These are phyloP conservation scores for Nannochloris sp. DNA, from an alignment of 139 green algal species.

Conservation along the genomic window DNA sequence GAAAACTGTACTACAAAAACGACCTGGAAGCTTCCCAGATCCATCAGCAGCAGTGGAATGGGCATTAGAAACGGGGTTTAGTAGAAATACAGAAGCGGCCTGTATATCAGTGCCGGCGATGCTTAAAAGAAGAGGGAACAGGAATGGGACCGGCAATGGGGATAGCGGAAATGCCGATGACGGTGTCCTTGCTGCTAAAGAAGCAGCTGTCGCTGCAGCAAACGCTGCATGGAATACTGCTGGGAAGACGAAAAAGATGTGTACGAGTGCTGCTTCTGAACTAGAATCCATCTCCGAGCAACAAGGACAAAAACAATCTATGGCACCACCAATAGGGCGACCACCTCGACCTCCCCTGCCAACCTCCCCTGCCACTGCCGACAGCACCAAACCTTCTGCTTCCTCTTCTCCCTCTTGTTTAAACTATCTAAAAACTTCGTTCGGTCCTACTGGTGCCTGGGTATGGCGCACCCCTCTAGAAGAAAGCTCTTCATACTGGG, in stretches of 20 bases:
- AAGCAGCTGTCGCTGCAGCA: neutral
- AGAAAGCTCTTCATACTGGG: conserved; percentile 62
- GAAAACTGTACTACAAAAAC: conserved; percentile 46
- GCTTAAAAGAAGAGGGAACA: conserved; percentile 21
- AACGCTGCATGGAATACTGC: neutral
- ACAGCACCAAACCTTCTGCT: no score
- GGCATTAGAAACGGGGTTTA: conserved; percentile 43
- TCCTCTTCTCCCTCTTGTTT: no score
- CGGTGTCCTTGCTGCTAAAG: neutral
- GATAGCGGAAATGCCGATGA: neutral
- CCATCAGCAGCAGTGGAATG: conserved; percentile 43
- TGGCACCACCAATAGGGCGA: no score
- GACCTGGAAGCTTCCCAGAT: conserved; percentile 49
- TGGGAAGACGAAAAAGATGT: neutral
- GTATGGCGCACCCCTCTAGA: conserved; percentile 69
- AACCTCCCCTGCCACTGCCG: no score
- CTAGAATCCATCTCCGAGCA: no score
- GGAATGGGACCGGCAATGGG: neutral
- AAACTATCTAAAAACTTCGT: no score
- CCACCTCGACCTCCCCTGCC: no score
- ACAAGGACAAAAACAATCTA: no score
- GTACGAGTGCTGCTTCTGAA: no score
- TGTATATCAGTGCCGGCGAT: conserved; percentile 61
- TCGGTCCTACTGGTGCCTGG: conserved; percentile 20
- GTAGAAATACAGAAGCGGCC: conserved; percentile 30